phyloP scores from a whole-genome alignment of 768 basidiomycete genomes.

The Collybia sordida region DNA sequence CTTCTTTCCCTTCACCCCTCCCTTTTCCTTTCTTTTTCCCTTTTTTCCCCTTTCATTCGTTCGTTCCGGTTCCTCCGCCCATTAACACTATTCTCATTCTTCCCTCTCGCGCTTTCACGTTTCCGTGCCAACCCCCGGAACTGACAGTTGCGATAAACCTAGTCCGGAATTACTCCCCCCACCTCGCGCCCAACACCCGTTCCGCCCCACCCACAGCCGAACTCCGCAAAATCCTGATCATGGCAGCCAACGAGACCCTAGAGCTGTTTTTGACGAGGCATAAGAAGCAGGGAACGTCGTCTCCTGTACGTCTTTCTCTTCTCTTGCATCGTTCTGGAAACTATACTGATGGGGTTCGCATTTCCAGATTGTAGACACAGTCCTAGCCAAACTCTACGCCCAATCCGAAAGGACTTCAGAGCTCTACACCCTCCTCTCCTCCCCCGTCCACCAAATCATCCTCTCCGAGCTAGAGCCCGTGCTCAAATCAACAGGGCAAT shows the following conservation, averaged over 20 bases:
- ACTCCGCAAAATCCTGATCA: conserved; percentile 59
- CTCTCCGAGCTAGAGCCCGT: conserved; percentile 63
- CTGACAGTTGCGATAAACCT: conserved; percentile 86
- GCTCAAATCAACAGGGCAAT: conserved; percentile 50
- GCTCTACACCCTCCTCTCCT: conserved; percentile 55
- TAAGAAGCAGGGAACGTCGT: conserved; percentile 31
- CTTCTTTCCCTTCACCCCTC: conserved; percentile 12
- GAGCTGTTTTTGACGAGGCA: conserved; percentile 65
- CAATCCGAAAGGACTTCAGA: conserved; percentile 60
- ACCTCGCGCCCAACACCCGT: conserved; percentile 69
- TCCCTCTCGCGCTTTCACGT: conserved; percentile 28
- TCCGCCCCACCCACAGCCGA: conserved; percentile 71
- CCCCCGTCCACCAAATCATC: conserved; percentile 51
- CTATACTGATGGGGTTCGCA: too few species aligned
- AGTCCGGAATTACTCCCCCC: conserved; percentile 91
- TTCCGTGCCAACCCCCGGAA: conserved; percentile 51
- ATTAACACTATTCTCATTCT: conserved; percentile 26
- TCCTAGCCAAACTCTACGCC: conserved; percentile 73
- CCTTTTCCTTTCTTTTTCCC: conserved; percentile 18
- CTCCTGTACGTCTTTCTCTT: too few species aligned
- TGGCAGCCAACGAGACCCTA: conserved; percentile 76
- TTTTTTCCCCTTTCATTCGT: conserved; percentile 8
- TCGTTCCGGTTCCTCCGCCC: conserved; percentile 16
- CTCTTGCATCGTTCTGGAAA: not conserved
- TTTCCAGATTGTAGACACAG: conserved; percentile 74